These are phyloP conservation scores for Penicillium sp. DNA, from an alignment of 2,329 filamentous ascomycete genomes.

Conservation along the genomic window DNA sequence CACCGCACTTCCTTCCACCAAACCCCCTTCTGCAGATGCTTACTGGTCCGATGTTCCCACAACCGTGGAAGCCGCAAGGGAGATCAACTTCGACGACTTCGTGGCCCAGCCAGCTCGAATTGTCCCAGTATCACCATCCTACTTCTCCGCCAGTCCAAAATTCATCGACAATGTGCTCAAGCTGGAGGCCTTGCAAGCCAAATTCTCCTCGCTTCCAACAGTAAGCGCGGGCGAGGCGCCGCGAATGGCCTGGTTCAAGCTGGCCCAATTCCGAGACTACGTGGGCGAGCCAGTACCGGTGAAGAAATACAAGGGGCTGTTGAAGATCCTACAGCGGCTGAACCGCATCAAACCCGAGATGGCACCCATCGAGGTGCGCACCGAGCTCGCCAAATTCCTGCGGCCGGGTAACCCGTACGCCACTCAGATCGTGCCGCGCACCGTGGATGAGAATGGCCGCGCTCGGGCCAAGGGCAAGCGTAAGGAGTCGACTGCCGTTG, in stretches of 20 bases:
- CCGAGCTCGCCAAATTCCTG: constrained; percentile 64
- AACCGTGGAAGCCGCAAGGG: constrained; percentile 26
- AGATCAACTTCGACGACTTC: constrained; percentile 32
- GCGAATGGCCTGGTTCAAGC: constrained; percentile 72
- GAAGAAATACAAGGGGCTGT: constrained; percentile 71
- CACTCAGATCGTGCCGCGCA: constrained; percentile 56
- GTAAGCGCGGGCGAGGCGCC: constrained; percentile 62
- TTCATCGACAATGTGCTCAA: constrained; percentile 81
- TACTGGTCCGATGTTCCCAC: background rate
- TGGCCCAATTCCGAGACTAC: constrained; percentile 67
- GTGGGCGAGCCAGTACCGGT: constrained; percentile 68
- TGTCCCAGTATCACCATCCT: constrained; percentile 81
- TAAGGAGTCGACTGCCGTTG: constrained; percentile 80
- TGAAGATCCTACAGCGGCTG: constrained; percentile 70
- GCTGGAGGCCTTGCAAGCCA: constrained; percentile 65
- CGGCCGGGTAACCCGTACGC: constrained; percentile 67
- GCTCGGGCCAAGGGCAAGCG: constrained; percentile 76
- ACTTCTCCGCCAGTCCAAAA: constrained; percentile 78
- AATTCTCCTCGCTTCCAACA: constrained; percentile 67
- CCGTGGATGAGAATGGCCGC: constrained; percentile 71
- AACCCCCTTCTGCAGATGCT: background rate
- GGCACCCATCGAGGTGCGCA: constrained; percentile 63
- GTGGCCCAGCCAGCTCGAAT: constrained; percentile 58
- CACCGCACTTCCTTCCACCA: background rate
- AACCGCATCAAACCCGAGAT: constrained; percentile 79